These are phyloP conservation scores for Penicillium mononematosum DNA, from an alignment of 495 filamentous ascomycete species.

Conservation along the genomic window DNA sequence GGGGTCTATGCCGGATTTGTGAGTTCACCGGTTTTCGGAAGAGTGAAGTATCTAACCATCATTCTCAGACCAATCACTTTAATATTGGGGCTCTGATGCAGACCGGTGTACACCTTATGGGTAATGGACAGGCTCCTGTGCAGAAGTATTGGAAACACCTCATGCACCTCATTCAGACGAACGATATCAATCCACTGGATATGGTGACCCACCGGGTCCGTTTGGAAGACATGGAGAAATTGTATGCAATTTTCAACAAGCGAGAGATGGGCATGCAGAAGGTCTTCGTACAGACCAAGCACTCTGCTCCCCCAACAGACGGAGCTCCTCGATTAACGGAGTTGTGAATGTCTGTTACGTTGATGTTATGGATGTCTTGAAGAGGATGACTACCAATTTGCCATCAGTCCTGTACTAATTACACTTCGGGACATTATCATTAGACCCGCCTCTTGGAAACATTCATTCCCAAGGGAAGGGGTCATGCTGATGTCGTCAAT, in stretches of 20 bases:
- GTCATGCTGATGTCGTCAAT: neutral
- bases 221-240: conserved; percentile 66
- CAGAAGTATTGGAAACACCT: conserved; percentile 81
- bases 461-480: neutral
- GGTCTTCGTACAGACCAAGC: conserved; percentile 63
- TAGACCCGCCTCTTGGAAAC: neutral
- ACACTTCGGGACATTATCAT: no score
- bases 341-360: conserved; percentile 8
- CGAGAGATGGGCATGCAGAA: conserved; percentile 66
- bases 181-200: conserved; percentile 69
- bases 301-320: conserved; percentile 51
- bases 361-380: no score
- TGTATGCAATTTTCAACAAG: conserved; percentile 68
- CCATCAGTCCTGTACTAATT: neutral
- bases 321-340: conserved; percentile 52
- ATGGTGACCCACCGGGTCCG: conserved; percentile 78
- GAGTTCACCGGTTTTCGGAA: conserved; percentile 30
- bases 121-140: conserved; percentile 83
- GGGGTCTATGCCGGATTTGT: conserved; percentile 83
- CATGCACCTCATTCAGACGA: conserved; percentile 61
- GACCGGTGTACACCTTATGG: conserved; percentile 75
- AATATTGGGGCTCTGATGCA: conserved; percentile 87
- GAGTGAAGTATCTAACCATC: neutral
- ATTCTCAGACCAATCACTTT: conserved; percentile 70
- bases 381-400: neutral